phyloP scores from a whole-genome alignment of 768 basidiomycete genomes.

The Suillus paluster region DNA sequence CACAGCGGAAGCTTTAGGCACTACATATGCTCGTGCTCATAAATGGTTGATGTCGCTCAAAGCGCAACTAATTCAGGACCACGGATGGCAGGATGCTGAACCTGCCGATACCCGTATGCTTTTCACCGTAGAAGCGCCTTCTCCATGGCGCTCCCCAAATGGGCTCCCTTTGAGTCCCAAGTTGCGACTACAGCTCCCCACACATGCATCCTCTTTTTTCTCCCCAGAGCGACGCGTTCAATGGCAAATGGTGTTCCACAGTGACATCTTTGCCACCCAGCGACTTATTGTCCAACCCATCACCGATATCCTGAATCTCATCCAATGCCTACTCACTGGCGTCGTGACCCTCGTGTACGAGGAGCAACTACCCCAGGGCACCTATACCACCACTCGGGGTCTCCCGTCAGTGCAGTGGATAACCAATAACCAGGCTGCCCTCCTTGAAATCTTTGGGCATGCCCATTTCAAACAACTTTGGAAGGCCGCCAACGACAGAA shows the following conservation, averaged over 20 bases:
- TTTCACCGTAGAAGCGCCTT: constrained; percentile 77
- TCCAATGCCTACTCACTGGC: constrained; percentile 77
- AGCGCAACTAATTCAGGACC: constrained; percentile 62
- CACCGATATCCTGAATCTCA: constrained; percentile 67
- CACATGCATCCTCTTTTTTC: constrained; percentile 85
- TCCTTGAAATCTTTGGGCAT: constrained; percentile 75
- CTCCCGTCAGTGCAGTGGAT: constrained; percentile 82
- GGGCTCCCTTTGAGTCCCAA: constrained; percentile 80
- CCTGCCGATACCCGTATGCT: constrained; percentile 72
- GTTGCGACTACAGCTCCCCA: constrained; percentile 72
- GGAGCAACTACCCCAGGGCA: constrained; percentile 70
- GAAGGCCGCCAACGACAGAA: constrained; percentile 72
- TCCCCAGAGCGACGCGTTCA: constrained; percentile 82
- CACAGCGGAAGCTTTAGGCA: constrained; percentile 80
- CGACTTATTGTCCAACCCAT: constrained; percentile 70
- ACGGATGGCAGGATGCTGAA: constrained; percentile 70
- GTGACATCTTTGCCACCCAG: constrained; percentile 73
- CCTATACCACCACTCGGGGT: constrained; percentile 76
- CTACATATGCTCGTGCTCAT: constrained; percentile 80
- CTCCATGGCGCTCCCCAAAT: constrained; percentile 76
- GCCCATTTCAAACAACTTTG: constrained; percentile 73
- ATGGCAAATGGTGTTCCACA: constrained; percentile 91
- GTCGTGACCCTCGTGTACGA: constrained; percentile 75
- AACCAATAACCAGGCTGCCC: constrained; percentile 63
- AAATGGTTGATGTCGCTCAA: constrained; percentile 73